Evolutionary conservation across 2,329 filamentous ascomycete genomes (phyloP).

Genomic region (Trichophyton rubrum): DNA sequence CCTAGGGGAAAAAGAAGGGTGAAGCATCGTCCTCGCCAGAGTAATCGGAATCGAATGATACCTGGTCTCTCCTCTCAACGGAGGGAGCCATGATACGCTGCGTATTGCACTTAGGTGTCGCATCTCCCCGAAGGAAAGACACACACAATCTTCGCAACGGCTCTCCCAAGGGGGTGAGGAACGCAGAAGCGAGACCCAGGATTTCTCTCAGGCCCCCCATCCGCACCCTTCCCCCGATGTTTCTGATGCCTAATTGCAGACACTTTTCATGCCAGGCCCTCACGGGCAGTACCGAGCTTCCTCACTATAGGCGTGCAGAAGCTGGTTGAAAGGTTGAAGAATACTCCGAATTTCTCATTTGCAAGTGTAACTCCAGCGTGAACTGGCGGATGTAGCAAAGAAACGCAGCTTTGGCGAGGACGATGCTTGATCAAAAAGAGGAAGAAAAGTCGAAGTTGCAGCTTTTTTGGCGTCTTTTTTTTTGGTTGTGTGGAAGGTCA

Average conservation of each 20-base stretch:
- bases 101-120: constrained; percentile 94
- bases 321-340: constrained; percentile 51
- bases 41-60: constrained; percentile 90
- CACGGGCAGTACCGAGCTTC: constrained; percentile 53
- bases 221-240: constrained; percentile 50
- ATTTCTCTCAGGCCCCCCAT: constrained; percentile 22
- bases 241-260: constrained; percentile 86
- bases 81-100: constrained; percentile 27
- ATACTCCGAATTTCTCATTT: constrained; percentile 99
- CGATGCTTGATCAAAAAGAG: constrained; percentile 50
- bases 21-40: constrained; percentile 71
- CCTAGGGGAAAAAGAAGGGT: constrained; percentile 36
- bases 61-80: constrained; percentile 25
- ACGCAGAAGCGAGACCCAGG: constrained; percentile 15
- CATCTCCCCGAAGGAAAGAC: constrained; percentile 15
- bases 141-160: constrained; percentile 86
- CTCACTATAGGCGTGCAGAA: constrained; percentile 20
- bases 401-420: constrained; percentile 89
- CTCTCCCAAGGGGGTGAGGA: constrained; percentile 63
- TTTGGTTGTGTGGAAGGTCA: constrained; percentile 2
- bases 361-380: constrained; percentile 32
- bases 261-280: constrained; percentile 70
- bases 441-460: constrained; percentile 11
- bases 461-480: not conserved
- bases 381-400: constrained; percentile 74